Conservation (phyloP, 2,329 filamentous ascomycete genomes). For the Sordariomycetes sp. region DNA sequence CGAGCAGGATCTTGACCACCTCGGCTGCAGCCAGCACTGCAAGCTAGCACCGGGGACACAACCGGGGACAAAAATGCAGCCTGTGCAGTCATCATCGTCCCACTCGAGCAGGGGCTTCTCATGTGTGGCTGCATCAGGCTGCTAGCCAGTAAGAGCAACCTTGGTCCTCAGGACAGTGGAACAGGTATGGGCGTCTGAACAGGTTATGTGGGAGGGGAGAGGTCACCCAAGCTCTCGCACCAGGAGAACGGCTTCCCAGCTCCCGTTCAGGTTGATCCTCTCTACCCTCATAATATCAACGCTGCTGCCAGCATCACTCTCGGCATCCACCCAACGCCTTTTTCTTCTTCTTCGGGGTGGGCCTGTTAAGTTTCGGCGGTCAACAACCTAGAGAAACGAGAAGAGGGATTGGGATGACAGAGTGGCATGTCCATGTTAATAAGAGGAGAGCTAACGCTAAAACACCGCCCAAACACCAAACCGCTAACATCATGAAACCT, state of each 20-base stretch:
- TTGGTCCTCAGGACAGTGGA: neutral
- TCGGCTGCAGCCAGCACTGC: neutral
- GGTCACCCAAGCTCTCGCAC: neutral
- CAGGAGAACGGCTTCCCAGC: too few species aligned
- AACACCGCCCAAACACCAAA: neutral
- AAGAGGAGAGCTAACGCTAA: neutral
- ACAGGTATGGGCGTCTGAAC: neutral
- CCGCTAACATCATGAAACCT: neutral
- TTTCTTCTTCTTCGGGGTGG: too few species aligned
- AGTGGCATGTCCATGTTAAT: neutral
- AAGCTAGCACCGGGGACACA: too few species aligned
- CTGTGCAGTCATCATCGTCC: neutral
- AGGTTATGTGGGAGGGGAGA: neutral
- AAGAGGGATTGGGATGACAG: neutral
- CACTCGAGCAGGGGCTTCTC: neutral
- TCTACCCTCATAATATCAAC: neutral
- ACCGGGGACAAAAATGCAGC: neutral
- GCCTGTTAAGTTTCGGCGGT: neutral
- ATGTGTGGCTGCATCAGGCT: neutral
- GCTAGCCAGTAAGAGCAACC: neutral
- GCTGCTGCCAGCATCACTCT: neutral
- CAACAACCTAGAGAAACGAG: neutral
- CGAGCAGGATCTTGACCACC: neutral
- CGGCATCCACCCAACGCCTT: neutral
- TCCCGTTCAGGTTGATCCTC: too few species aligned